These are phyloP conservation scores for Candida chilensis DNA, from an alignment of 805 yeast genomes.

Conservation along the genomic window DNA sequence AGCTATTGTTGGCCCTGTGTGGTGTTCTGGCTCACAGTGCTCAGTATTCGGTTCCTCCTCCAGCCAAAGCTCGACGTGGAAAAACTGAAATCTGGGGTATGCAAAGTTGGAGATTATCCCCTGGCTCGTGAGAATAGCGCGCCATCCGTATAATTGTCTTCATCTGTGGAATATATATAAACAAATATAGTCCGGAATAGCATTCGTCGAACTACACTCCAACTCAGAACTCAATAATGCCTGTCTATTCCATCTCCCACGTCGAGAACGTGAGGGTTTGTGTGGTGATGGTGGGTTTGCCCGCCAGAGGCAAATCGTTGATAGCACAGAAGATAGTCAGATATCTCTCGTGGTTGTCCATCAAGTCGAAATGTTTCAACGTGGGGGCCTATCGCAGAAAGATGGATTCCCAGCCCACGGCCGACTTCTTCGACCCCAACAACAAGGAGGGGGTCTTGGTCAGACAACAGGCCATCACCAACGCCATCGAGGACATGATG, in stretches of 20 bases:
- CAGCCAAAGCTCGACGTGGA: too few species aligned
- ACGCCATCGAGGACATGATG: conserved; percentile 74
- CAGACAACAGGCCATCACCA: conserved; percentile 60
- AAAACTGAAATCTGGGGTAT: too few species aligned
- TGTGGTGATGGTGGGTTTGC: conserved; percentile 83
- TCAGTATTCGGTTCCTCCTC: too few species aligned
- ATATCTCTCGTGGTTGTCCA: conserved; percentile 86
- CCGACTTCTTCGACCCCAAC: conserved; percentile 66
- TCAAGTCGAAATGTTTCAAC: conserved; percentile 79
- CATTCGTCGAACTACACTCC: too few species aligned
- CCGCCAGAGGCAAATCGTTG: conserved; percentile 89
- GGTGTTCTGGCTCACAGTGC: too few species aligned
- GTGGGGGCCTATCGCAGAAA: conserved; percentile 80
- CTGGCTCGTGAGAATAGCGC: too few species aligned
- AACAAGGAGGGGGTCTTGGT: conserved; percentile 57
- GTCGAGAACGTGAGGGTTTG: conserved; percentile 71
- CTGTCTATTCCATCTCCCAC: conserved; percentile 47
- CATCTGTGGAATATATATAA: too few species aligned
- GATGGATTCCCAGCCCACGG: conserved; percentile 52
- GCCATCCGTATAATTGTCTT: too few species aligned
- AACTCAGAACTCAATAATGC: too few species aligned
- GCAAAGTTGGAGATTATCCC: too few species aligned
- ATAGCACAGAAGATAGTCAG: conserved; percentile 92
- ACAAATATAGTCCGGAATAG: too few species aligned
- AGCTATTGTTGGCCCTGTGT: too few species aligned